Evolutionary conservation across 2,329 filamentous ascomycete genomes (phyloP).

Genomic region (Fusarium robinianum): DNA sequence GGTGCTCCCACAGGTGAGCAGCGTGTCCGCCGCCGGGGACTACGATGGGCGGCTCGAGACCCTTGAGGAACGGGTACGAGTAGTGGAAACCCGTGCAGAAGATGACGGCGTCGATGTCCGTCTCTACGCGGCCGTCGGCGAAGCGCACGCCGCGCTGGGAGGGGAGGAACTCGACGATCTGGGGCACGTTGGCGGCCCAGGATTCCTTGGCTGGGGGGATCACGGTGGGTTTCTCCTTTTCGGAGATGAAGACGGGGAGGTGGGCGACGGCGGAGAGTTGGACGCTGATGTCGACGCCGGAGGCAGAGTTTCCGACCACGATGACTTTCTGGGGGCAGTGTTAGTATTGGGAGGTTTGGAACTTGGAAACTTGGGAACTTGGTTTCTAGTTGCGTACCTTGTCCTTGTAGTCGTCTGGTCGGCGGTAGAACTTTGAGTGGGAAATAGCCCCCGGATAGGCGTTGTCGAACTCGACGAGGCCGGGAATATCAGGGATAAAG

Average conservation of each 20-base stretch:
- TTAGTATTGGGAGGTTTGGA: neutral
- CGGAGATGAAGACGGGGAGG: slow-evolving; percentile 61
- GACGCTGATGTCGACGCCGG: slow-evolving; percentile 69
- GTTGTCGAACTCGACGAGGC: slow-evolving; percentile 57
- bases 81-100: slow-evolving; percentile 91
- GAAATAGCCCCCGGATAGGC: slow-evolving; percentile 55
- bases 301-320: slow-evolving; percentile 72
- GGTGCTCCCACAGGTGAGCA: slow-evolving; percentile 71
- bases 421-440: slow-evolving; percentile 72
- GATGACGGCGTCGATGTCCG: slow-evolving; percentile 70
- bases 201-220: slow-evolving; percentile 32
- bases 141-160: slow-evolving; percentile 62
- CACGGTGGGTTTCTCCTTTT: slow-evolving; percentile 43
- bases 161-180: slow-evolving; percentile 53
- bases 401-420: slow-evolving; percentile 39
- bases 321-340: slow-evolving; percentile 61
- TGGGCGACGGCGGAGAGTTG: slow-evolving; percentile 63
- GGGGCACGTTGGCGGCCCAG: slow-evolving; percentile 44
- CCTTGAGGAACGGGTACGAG: slow-evolving; percentile 70
- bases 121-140: slow-evolving; percentile 63
- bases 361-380: no score
- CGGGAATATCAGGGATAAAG: slow-evolving; percentile 60
- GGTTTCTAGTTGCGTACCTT: slow-evolving; percentile 33
- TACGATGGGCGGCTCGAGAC: slow-evolving; percentile 53
- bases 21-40: slow-evolving; percentile 65